A percentile compares a stretch with the other conserved stretches of the same genome.
Conservation (phyloP, 495 filamentous ascomycete species). For the Halenospora varia region DNA sequence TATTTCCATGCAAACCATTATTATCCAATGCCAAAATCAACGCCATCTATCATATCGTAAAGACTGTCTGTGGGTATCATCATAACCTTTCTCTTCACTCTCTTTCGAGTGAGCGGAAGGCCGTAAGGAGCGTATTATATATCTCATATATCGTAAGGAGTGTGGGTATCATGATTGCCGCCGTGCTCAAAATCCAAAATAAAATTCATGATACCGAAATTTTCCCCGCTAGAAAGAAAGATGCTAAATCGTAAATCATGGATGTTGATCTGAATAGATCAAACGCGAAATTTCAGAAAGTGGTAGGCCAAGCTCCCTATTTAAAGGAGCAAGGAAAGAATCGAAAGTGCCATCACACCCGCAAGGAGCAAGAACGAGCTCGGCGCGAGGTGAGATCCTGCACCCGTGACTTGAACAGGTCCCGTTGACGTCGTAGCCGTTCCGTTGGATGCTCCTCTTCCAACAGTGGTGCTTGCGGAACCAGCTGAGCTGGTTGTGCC, state of each 20-base stretch:
- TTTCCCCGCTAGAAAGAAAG: not conserved
- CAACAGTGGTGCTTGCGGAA: not conserved
- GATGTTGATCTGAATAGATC: not conserved
- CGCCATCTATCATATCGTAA: not conserved
- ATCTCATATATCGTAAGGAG: constrained; percentile 7
- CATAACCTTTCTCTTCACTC: no score
- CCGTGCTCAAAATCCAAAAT: not conserved
- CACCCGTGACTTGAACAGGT: constrained; percentile 9
- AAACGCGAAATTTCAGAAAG: not conserved
- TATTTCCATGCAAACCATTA: not conserved
- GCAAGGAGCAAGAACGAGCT: not conserved
- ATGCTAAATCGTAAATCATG: not conserved
- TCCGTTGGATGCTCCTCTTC: not conserved
- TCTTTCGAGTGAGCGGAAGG: no score
- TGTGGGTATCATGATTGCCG: constrained; percentile 5
- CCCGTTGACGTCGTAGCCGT: not conserved
- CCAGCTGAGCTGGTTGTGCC: no score
- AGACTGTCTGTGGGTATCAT: no score
- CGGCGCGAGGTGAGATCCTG: not conserved
- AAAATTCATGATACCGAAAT: constrained; percentile 6
- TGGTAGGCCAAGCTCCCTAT: not conserved
- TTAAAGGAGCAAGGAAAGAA: not conserved
- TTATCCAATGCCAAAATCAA: not conserved
- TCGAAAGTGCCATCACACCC: not conserved
- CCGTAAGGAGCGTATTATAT: constrained; percentile 8